Conservation (phyloP, 2,329 filamentous ascomycete species). For the Calonectria hawksworthii region DNA sequence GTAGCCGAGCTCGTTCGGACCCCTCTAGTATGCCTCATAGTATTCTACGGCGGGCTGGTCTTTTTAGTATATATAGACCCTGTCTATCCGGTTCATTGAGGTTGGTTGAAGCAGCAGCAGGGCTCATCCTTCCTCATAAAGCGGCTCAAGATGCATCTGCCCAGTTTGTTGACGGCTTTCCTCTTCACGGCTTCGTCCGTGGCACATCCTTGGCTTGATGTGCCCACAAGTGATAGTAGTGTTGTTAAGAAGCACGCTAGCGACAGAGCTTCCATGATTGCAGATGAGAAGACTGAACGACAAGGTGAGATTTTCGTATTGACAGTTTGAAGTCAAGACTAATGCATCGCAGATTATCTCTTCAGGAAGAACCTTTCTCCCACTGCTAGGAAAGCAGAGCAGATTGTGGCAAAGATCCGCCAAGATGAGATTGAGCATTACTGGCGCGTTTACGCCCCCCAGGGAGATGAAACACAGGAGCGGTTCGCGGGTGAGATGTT, state of each 20-base stretch:
- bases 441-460: neutral
- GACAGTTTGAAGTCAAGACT: neutral
- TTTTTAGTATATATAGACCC: neutral
- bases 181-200: neutral
- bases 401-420: neutral
- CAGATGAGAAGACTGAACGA: neutral
- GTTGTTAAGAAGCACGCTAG: neutral
- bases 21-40: neutral
- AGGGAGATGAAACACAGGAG: neutral
- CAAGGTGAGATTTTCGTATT: neutral
- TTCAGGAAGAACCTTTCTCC: neutral
- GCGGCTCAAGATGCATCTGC: neutral
- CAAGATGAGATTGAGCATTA: conserved; percentile 9
- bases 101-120: neutral
- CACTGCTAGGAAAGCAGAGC: neutral
- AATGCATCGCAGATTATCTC: neutral
- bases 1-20: neutral
- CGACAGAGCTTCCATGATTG: neutral
- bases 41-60: too few species aligned
- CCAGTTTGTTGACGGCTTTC: neutral
- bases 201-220: neutral
- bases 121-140: neutral
- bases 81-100: neutral
- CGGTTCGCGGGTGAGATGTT: conserved; percentile 13
- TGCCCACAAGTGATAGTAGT: neutral